Evolutionary conservation across 768 basidiomycete genomes (phyloP), one percentile per base, ranked within the genome.

Genomic region (Cyathus striatus): DNA sequence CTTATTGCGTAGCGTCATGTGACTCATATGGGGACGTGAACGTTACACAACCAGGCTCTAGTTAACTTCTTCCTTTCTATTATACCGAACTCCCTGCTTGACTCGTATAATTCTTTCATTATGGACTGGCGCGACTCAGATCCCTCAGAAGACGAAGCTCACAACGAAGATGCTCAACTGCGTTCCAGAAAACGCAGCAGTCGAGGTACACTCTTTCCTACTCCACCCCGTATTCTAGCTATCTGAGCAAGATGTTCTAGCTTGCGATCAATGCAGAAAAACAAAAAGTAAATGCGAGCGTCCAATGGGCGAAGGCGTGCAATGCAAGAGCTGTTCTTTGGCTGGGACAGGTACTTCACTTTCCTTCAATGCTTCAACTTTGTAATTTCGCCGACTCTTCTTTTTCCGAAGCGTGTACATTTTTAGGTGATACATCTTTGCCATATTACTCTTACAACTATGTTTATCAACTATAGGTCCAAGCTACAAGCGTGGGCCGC

Each of bases 221-320:
- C 33, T 2, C 21, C 22, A 34, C 23, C 25, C 4, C 13, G 23
- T 38, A 30, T 20, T 16, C n/a, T 10, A 38, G 38, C 18, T 44
- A 41, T 22, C 44, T 30, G 33, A 42, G 46, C 40, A 23, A 20
- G 42, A 32, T 38, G 23, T 45, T n/a, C 23, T 48, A 89, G 89
- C 89, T 23, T 92, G 89, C 53, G 89, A 91, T 66, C 84, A 90
- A 51, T 92, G 89, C 53, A 73, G 88, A 38, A 91, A 89, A 67
- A 85, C 85, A 5, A 92, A 90, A 65, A 86, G 84, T 68, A 90
- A 90, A 59, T 91, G 90, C 56, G 87, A 90, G 55, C 75, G 79
- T 37, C 66, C 53, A 23, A 52, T 52, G 3, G 69, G 68, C 4
- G 73, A 76, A 16, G 66, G 66, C 14, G 63, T 67, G 18, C 69